Evolutionary conservation across 352 stramenopile species (phyloP), one percentile per base, ranked within the genome.

Genomic region (Globisporangium mamillatum): DNA sequence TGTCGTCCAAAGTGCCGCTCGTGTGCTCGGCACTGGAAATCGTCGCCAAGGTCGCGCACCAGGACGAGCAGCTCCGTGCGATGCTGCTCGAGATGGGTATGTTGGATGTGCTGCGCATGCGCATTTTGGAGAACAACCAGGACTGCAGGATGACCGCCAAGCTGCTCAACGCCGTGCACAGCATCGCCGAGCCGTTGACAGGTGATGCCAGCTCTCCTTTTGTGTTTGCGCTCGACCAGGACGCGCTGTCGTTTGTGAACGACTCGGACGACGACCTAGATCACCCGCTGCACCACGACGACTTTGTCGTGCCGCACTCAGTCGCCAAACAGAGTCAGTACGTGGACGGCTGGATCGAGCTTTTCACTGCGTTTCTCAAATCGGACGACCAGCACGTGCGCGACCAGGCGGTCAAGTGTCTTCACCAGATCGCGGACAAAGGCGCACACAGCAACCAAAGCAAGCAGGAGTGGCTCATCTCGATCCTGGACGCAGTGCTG

Each of bases 391-490:
- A 78, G 24, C 68, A 70, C 0, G 77, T 93, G 12, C 77, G 80
- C 4, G 69, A 72, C 18, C 68, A 91, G 62, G 85, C 85, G 8
- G 78, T 78, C 1, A 64, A 74, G n/a, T 93, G 85, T 55, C 75
- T 93, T 7, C 58, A 88, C 7, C 81, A 89, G 59, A 77, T 93
- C 16, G 75, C 75, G 4, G 79, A 67, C 1, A 56, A 71, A 29
- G 78, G 83, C 7, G 58, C 34, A 16, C 76, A 90, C 68, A 79
- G 79, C 32, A 75, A 90, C 44, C 80, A 92, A 75, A 77, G 76
- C 5, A 71, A 89, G 9, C 85, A 93, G 55, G 85, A 91, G 52
- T 93, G 85, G 85, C 67, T 93, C 25, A 88, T 93, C 57, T 79
- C 83, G 25, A 74, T 93, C 12, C 68, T 93, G 34, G 83, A 93